Conservation (phyloP, 2,329 filamentous ascomycete genomes). For the Aspergillus sp. region DNA sequence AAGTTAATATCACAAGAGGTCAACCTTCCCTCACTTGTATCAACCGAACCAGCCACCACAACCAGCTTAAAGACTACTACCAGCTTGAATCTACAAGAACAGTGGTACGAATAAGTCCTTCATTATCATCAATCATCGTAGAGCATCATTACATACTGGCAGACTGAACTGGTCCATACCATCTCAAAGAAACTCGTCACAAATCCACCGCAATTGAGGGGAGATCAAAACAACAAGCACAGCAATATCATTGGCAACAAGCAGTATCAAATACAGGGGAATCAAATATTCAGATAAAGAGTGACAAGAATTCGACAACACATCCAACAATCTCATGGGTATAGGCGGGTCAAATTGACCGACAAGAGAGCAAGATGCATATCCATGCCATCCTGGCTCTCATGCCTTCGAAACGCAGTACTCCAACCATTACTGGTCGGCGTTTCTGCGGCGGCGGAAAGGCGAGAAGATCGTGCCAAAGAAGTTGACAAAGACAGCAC, state of each 20-base stretch:
- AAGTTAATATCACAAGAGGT: too few relatives aligned
- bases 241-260: conserved; percentile 8
- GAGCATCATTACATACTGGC: conserved; percentile 17
- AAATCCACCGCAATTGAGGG: conserved; percentile 16
- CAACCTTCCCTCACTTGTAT: too few relatives aligned
- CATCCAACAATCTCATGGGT: conserved; percentile 20
- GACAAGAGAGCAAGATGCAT: background rate
- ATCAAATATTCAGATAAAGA: conserved; percentile 25
- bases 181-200: background rate
- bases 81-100: background rate
- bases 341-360: conserved; percentile 30
- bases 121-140: conserved; percentile 22
- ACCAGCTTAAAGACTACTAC: background rate
- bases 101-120: background rate
- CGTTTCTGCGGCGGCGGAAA: conserved; percentile 36
- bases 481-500: conserved; percentile 40
- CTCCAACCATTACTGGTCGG: conserved; percentile 21
- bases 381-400: background rate
- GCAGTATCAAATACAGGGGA: conserved; percentile 37
- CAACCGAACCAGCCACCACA: background rate
- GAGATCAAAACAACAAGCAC: conserved; percentile 15
- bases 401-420: background rate
- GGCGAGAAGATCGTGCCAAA: conserved; percentile 40
- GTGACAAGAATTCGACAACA: conserved; percentile 13
- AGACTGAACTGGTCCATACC: background rate